Base-by-base conservation (phyloP, 2,329 filamentous ascomycete genomes). In the Aureobasidium uvarum region DNA sequence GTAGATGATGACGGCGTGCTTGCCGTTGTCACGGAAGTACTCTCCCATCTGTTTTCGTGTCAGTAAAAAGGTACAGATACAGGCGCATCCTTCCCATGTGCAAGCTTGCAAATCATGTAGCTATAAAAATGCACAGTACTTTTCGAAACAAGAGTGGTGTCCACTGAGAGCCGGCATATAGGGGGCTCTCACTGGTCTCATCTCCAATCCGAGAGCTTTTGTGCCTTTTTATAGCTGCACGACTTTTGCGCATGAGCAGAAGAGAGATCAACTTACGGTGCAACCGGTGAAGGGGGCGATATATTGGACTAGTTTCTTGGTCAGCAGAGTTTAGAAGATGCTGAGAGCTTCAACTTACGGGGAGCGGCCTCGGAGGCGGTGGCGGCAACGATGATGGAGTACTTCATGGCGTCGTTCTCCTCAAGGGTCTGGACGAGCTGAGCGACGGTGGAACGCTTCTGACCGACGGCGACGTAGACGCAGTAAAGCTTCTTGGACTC, bases 321-420 rank as follows among this genome's bases (percentile, higher is more conserved):
- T 14, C n/a, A 36, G 48, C 18, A 76, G 33, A 46, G 25, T 38
- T 10, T 2, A 36, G 5, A 45, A 58, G 31, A 50, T 52, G 39
- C 18, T 38, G 56, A 51, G 59, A 55, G 14, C 3, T n/a, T 11
- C 13, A 41, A 63, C 41, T 55, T 64, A 55, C 41, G 33, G 33
- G 33, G 33, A 67, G 93, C 92, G 71, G 95, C 95, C 84, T 99
- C 95, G 65, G 95, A 98, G 74, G 95, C 95, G 69, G 95, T 99
- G 75, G 95, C 95, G 72, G 95, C 95, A 72, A 98, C 92, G 71
- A 99, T 80, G 72, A 96, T 88, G 72, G 85, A 89, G 87, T 98
- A 99, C 85, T 97, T 96, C 92, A 99, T 96, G 78, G 95, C 92
- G 75, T 98, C 93, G 81, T 97, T 96, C 89, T 98, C 94, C 88